phyloP scores from a whole-genome alignment of 768 basidiomycete species.

The Suillus bovinus region DNA sequence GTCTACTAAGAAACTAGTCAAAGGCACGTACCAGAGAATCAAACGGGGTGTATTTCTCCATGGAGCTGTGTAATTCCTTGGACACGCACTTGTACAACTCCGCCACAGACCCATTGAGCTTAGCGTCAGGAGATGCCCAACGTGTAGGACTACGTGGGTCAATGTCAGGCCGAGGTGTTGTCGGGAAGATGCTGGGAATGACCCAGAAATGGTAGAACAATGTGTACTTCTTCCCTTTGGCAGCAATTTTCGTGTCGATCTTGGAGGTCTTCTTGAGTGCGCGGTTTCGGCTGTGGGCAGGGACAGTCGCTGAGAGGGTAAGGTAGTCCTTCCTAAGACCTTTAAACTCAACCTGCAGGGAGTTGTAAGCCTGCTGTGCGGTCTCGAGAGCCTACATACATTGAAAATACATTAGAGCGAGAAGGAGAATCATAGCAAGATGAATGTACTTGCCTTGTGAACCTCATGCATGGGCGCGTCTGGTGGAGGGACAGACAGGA shows the following conservation, averaged over 20 bases:
- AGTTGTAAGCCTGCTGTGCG: background rate
- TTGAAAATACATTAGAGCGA: background rate
- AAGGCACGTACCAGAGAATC: background rate
- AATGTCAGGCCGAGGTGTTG: background rate
- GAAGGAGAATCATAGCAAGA: background rate
- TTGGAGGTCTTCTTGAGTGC: background rate
- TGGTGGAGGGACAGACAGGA: background rate
- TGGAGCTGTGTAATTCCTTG: background rate
- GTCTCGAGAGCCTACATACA: conserved; percentile 1
- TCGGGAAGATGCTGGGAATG: background rate
- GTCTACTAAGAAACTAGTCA: too few relatives aligned
- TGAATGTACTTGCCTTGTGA: background rate
- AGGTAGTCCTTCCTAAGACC: background rate
- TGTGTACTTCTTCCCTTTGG: background rate
- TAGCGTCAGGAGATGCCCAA: background rate
- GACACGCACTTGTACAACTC: conserved; percentile 2
- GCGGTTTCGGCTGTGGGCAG: background rate
- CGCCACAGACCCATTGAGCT: background rate
- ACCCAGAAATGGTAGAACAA: conserved; percentile 8
- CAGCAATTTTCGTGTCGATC: background rate
- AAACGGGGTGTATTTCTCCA: background rate
- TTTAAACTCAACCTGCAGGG: background rate
- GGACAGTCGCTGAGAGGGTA: background rate
- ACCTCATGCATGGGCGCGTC: background rate
- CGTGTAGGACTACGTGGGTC: background rate